Percentiles rank a stretch among this genome's conserved stretches.
Conservation (phyloP, 2,329 filamentous ascomycete species). For the Colletotrichum costaricense region DNA sequence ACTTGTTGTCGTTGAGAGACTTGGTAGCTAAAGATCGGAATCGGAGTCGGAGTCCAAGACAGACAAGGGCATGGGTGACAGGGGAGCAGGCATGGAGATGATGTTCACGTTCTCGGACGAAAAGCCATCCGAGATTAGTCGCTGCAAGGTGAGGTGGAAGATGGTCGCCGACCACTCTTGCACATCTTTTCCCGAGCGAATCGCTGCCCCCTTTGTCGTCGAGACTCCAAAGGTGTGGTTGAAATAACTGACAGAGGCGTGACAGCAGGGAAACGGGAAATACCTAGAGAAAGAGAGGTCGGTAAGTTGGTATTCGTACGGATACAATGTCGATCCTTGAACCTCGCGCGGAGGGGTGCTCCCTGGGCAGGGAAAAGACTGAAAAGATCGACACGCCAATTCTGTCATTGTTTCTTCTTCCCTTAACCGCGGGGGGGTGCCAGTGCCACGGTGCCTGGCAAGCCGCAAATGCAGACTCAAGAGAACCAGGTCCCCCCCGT, state of each 20-base stretch:
- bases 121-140: conserved; percentile 33
- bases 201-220: background rate
- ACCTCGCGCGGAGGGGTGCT: background rate
- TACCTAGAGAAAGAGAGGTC: background rate
- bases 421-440: background rate
- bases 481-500: background rate
- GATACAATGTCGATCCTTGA: background rate
- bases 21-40: background rate
- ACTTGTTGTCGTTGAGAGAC: background rate
- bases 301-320: conserved; percentile 2
- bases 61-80: no score
- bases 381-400: conserved; percentile 24
- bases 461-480: background rate
- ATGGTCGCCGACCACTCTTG: conserved; percentile 23
- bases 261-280: background rate
- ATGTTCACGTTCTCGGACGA: conserved; percentile 19
- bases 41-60: background rate
- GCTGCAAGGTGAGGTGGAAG: conserved; percentile 21
- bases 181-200: conserved; percentile 12
- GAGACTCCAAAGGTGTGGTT: background rate
- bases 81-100: background rate
- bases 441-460: background rate
- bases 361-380: background rate
- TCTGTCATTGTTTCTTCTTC: conserved; percentile 26
- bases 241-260: background rate